phyloP scores from a whole-genome alignment of 768 basidiomycete species.

The Dendrothele bispora region DNA sequence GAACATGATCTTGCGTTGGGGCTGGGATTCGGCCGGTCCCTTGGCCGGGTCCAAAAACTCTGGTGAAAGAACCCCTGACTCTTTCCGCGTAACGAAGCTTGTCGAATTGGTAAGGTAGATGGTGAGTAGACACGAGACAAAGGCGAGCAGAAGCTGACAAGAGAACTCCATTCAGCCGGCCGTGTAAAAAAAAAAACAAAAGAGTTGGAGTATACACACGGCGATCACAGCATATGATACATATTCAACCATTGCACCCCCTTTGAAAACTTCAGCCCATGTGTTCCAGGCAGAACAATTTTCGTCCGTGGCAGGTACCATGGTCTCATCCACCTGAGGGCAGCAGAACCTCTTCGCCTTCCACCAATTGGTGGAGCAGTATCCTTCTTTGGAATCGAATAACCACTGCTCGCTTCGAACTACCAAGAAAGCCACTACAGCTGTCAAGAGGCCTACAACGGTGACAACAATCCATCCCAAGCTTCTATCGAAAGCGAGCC shows the following conservation, averaged over 20 bases:
- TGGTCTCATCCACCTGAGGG: conserved; percentile 32
- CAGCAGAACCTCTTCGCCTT: conserved; percentile 86
- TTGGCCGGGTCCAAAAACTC: conserved; percentile 38
- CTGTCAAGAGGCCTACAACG: conserved; percentile 83
- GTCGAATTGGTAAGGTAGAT: conserved; percentile 86
- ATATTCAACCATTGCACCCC: conserved; percentile 59
- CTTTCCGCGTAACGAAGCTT: conserved; percentile 85
- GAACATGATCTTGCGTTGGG: conserved; percentile 72
- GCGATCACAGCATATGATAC: conserved; percentile 72
- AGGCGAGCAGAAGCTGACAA: conserved; percentile 68
- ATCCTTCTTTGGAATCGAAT: conserved; percentile 92
- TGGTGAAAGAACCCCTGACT: conserved; percentile 68
- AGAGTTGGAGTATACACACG: conserved; percentile 47
- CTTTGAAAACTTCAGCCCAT: conserved; percentile 66
- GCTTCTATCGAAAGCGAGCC: conserved; percentile 69
- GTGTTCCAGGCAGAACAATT: conserved; percentile 69
- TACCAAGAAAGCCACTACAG: conserved; percentile 83
- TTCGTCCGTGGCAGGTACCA: conserved; percentile 23
- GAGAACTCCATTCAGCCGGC: no score
- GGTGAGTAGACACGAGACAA: conserved; percentile 76
- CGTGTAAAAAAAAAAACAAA: not conserved
- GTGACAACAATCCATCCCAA: conserved; percentile 91
- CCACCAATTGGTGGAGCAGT: conserved; percentile 70
- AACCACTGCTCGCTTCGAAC: conserved; percentile 84
- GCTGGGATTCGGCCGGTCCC: conserved; percentile 18